These are phyloP conservation scores for Pythium periplocum DNA, from an alignment of 352 stramenopile genomes.

Conservation along the genomic window DNA sequence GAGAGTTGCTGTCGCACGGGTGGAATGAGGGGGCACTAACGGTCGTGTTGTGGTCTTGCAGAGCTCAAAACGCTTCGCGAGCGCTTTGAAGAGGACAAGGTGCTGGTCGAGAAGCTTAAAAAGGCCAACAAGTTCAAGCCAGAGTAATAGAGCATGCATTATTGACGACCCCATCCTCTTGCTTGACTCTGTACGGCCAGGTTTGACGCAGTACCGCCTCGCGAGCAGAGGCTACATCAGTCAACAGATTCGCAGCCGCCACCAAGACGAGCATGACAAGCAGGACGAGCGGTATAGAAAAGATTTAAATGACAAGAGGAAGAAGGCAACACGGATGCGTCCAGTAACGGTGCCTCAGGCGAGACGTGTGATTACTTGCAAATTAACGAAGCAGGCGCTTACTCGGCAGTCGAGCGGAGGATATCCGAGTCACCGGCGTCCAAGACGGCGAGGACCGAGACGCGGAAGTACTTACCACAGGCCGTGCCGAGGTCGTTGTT, in stretches of 20 bases:
- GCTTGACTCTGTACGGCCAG: too few species aligned
- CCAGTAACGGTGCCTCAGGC: too few species aligned
- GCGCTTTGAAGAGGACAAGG: slow-evolving; percentile 77
- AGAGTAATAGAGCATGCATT: slow-evolving; percentile 32
- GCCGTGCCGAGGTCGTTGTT: slow-evolving; percentile 99
- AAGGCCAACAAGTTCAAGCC: slow-evolving; percentile 75
- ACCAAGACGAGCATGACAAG: too few species aligned
- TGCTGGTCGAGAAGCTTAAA: slow-evolving; percentile 80
- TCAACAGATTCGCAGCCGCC: too few species aligned
- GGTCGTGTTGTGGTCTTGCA: slow-evolving; percentile 21
- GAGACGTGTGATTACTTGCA: too few species aligned
- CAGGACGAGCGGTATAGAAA: too few species aligned
- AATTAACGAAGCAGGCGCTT: slow-evolving; percentile 16
- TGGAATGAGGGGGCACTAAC: not conserved
- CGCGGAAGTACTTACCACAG: slow-evolving; percentile 99
- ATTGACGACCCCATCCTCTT: not conserved
- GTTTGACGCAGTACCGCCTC: too few species aligned
- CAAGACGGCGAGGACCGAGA: slow-evolving; percentile 94
- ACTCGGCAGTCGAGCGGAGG: slow-evolving; percentile 74
- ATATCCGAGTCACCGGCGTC: slow-evolving; percentile 99
- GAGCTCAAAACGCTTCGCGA: slow-evolving; percentile 79
- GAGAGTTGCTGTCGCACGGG: too few species aligned
- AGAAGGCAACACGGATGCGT: too few species aligned
- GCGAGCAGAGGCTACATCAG: too few species aligned
- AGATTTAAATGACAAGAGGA: too few species aligned